Conservation (phyloP, 169 alveolate species). For the Plasmodium falciparum region DNA sequence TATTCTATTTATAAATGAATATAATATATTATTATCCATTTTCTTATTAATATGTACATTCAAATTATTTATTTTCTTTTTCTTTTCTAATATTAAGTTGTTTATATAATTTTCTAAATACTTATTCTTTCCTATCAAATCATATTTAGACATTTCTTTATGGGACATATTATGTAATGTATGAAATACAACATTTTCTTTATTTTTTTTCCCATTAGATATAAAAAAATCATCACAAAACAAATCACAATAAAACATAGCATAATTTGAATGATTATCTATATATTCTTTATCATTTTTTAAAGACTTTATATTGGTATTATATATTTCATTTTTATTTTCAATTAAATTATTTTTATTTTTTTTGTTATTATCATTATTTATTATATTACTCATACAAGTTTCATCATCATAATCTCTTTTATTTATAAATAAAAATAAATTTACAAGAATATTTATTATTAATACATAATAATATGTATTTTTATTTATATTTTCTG, state of each 20-base stretch:
- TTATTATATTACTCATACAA: background rate
- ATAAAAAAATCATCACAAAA: slow-evolving; percentile 11
- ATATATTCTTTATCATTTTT: background rate
- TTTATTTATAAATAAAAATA: slow-evolving; percentile 6
- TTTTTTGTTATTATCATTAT: background rate
- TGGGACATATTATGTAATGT: background rate
- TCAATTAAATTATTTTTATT: background rate
- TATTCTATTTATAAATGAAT: background rate
- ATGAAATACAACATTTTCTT: slow-evolving; percentile 4
- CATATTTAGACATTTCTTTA: slow-evolving; percentile 9
- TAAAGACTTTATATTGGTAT: background rate
- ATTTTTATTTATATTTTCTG: slow-evolving; percentile 15
- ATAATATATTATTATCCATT: background rate
- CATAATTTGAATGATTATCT: background rate
- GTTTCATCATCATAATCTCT: background rate
- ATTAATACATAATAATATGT: slow-evolving; percentile 22
- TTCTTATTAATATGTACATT: background rate
- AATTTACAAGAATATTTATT: slow-evolving; percentile 27
- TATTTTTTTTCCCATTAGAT: slow-evolving; percentile 14
- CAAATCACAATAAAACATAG: slow-evolving; percentile 11
- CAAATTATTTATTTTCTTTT: background rate
- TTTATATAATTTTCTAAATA: too few relatives aligned
- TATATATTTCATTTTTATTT: background rate
- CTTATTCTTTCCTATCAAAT: background rate
- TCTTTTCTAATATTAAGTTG: too few relatives aligned